Conservation (phyloP, 1,139 yeast genomes). For the Taiozyma sp. region DNA sequence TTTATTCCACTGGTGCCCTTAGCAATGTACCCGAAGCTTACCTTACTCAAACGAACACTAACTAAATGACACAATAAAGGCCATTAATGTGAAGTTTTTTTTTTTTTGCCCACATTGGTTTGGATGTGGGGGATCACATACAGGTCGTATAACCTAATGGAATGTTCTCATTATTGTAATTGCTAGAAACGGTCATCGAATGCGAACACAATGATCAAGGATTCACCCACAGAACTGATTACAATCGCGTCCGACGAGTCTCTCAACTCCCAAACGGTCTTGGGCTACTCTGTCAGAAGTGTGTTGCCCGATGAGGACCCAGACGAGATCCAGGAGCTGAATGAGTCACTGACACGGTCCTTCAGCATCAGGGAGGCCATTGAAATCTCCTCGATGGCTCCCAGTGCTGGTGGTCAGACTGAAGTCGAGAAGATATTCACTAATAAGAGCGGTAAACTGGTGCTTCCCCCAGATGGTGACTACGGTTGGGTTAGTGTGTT, state of each 20-base stretch:
- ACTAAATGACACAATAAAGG: not conserved
- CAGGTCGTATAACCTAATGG: too few relatives aligned
- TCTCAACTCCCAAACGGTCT: not conserved
- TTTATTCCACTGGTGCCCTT: too few relatives aligned
- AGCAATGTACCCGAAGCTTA: not conserved
- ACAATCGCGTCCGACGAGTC: not conserved
- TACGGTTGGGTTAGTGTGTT: slow-evolving; percentile 66
- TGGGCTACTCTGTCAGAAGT: not conserved
- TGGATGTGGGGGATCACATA: too few relatives aligned
- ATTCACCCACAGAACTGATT: not conserved
- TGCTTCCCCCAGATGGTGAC: slow-evolving; percentile 51
- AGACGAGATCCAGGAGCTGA: slow-evolving; percentile 8
- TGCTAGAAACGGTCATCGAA: too few relatives aligned
- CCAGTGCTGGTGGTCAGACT: not conserved
- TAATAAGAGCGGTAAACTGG: slow-evolving; percentile 25
- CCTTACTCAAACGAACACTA: not conserved
- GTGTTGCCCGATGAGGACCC: slow-evolving; percentile 10
- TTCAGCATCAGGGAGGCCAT: not conserved
- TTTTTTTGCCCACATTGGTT: too few relatives aligned
- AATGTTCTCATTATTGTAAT: too few relatives aligned
- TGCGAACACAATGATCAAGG: not conserved
- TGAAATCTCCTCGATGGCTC: not conserved
- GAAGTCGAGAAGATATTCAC: slow-evolving; percentile 30
- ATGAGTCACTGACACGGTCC: slow-evolving; percentile 5
- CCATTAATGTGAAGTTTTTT: too few relatives aligned